A percentile compares a stretch with the other conserved stretches of the same genome.
phyloP scores from a whole-genome alignment of 768 basidiomycete genomes.

The Pisolithus albus region DNA sequence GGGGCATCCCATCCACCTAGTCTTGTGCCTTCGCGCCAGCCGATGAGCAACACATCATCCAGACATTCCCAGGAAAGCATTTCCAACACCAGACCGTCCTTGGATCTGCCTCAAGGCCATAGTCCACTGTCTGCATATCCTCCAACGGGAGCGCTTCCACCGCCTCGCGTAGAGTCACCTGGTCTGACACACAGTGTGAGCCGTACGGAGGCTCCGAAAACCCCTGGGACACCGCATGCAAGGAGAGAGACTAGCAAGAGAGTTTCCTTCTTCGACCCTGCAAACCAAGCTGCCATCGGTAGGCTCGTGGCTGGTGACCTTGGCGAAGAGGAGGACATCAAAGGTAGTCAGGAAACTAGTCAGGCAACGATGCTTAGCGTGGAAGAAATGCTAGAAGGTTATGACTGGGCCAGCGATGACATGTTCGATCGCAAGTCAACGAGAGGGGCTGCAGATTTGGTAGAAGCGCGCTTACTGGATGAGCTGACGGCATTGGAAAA shows the following conservation, averaged over 20 bases:
- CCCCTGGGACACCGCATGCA: slow-evolving; percentile 27
- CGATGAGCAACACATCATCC: slow-evolving; percentile 20
- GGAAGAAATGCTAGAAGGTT: slow-evolving; percentile 98
- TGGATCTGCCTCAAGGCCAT: slow-evolving; percentile 13
- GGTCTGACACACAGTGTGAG: slow-evolving; percentile 11
- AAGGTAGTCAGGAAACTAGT: slow-evolving; percentile 62
- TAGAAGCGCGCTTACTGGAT: slow-evolving; percentile 82
- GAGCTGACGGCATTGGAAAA: slow-evolving; percentile 92
- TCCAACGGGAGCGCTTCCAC: slow-evolving; percentile 6
- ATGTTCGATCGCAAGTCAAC: slow-evolving; percentile 58
- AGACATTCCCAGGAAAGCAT: slow-evolving; percentile 11
- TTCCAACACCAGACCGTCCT: slow-evolving; percentile 10
- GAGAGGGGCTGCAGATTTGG: slow-evolving; percentile 79
- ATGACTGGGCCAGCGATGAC: slow-evolving; percentile 90
- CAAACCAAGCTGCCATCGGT: slow-evolving; percentile 68
- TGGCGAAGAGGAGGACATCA: slow-evolving; percentile 43
- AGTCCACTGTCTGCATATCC: slow-evolving; percentile 14
- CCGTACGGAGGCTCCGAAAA: slow-evolving; percentile 23
- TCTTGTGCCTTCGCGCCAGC: slow-evolving; percentile 19
- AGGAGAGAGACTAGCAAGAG: slow-evolving; percentile 61
- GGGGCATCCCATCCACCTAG: slow-evolving; percentile 18
- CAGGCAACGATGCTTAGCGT: slow-evolving; percentile 86
- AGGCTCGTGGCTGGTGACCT: slow-evolving; percentile 50
- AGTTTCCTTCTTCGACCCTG: slow-evolving; percentile 77
- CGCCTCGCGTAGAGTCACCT: slow-evolving; percentile 16